Conservation (phyloP, 2,329 filamentous ascomycete species). For the Colletotrichum kahawae region DNA sequence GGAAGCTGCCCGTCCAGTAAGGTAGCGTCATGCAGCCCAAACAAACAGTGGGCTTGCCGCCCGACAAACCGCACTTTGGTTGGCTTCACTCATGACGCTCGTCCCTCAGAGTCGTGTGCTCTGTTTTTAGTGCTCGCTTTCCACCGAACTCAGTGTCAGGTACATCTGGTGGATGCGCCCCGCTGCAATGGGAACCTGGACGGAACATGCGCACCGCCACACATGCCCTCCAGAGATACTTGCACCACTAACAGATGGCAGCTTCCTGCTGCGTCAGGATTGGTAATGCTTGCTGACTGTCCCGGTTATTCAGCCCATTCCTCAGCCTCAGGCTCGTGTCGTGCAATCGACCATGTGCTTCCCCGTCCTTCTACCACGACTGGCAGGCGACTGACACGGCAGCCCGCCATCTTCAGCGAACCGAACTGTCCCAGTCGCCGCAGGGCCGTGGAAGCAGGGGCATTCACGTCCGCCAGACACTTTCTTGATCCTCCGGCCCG, state of each 20-base stretch:
- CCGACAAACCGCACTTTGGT: not conserved
- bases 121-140: not conserved
- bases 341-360: not conserved
- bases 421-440: not conserved
- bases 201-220: conserved; percentile 10
- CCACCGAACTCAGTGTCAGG: not conserved
- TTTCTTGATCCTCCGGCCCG: not conserved
- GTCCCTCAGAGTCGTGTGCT: not conserved
- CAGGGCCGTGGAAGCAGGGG: not conserved
- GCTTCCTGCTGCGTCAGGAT: not conserved
- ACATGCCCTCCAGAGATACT: not conserved
- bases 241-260: not conserved
- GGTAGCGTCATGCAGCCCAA: not conserved
- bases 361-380: conserved; percentile 10
- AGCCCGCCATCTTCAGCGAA: not conserved
- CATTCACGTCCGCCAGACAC: not conserved
- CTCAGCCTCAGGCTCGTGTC: not conserved
- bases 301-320: not conserved
- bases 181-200: not conserved
- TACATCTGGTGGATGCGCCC: not conserved
- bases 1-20: not conserved
- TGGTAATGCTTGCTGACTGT: not conserved
- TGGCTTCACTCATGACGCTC: not conserved
- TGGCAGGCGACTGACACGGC: not conserved
- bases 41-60: conserved; percentile 3